A percentile compares a stretch with the other conserved stretches of the same genome.
phyloP scores from a whole-genome alignment of 805 yeast genomes.

The Cyberlindnera suaveolens region DNA sequence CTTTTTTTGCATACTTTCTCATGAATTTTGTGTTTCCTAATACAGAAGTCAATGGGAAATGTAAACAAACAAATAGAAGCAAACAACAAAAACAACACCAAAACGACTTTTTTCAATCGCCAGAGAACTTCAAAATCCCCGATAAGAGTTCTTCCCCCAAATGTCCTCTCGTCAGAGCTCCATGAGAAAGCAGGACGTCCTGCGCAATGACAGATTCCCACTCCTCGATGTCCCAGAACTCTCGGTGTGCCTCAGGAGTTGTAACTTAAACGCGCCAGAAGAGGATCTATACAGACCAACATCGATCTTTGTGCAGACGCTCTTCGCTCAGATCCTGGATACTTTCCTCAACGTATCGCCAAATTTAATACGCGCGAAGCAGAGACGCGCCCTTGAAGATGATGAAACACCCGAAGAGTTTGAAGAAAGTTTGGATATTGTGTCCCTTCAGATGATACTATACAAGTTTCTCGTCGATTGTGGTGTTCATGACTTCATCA shows the following conservation, averaged over 20 bases:
- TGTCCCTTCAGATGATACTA: conserved; percentile 55
- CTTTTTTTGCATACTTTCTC: no score
- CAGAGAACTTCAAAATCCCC: no score
- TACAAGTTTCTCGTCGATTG: conserved; percentile 60
- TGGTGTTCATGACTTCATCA: conserved; percentile 71
- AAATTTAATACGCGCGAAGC: conserved; percentile 20
- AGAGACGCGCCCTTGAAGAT: conserved; percentile 10
- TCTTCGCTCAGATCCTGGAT: conserved; percentile 58
- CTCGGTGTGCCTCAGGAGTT: conserved; percentile 50
- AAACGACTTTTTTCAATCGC: not conserved
- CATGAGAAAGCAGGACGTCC: conserved; percentile 13
- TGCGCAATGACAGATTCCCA: conserved; percentile 49
- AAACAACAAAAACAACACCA: not conserved
- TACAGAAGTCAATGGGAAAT: conserved; percentile 10
- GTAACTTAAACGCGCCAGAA: conserved; percentile 56
- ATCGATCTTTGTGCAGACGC: conserved; percentile 43
- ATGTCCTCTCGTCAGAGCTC: conserved; percentile 17
- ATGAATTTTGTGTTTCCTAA: not conserved
- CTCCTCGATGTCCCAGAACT: conserved; percentile 55
- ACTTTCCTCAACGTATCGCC: conserved; percentile 48
- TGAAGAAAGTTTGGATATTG: conserved; percentile 38
- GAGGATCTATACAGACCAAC: conserved; percentile 55
- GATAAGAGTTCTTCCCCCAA: not conserved
- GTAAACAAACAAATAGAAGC: conserved; percentile 8
- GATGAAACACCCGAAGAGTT: conserved; percentile 22